phyloP scores from a whole-genome alignment of 345 rosid species.

The Camelina laxa region DNA sequence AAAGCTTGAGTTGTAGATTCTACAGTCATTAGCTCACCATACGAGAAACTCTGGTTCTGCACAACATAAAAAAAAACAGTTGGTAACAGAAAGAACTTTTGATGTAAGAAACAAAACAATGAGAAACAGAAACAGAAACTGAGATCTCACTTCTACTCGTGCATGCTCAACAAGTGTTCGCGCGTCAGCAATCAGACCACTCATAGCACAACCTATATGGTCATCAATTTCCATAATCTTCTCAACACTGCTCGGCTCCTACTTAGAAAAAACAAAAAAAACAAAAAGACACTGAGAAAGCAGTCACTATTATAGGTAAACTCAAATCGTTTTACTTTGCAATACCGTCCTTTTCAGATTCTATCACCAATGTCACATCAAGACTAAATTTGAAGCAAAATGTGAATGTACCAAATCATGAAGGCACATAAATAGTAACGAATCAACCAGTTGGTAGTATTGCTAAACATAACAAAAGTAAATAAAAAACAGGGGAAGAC shows the following conservation, averaged over 20 bases:
- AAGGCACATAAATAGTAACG: background rate
- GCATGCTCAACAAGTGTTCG: constrained; percentile 97
- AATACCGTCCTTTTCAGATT: too few species aligned
- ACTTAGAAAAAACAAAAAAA: constrained; percentile 31
- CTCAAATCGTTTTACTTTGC: too few species aligned
- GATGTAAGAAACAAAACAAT: background rate
- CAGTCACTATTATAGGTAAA: background rate
- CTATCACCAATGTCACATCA: background rate
- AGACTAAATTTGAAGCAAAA: background rate
- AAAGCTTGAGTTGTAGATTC: constrained; percentile 97
- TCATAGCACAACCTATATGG: constrained; percentile 98
- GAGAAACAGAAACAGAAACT: constrained; percentile 15
- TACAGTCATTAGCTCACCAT: constrained; percentile 98
- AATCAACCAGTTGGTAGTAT: background rate
- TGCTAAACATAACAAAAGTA: background rate
- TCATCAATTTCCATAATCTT: constrained; percentile 94
- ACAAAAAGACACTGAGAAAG: background rate
- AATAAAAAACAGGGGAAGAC: background rate
- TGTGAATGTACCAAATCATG: background rate
- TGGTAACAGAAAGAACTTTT: constrained; percentile 3
- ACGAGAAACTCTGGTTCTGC: constrained; percentile 93
- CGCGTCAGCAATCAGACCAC: constrained; percentile 94
- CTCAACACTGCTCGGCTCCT: constrained; percentile 97
- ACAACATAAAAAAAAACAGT: constrained; percentile 2
- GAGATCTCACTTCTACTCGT: constrained; percentile 71